Conservation (phyloP, 306 rosid species). For the Comarum palustre region DNA sequence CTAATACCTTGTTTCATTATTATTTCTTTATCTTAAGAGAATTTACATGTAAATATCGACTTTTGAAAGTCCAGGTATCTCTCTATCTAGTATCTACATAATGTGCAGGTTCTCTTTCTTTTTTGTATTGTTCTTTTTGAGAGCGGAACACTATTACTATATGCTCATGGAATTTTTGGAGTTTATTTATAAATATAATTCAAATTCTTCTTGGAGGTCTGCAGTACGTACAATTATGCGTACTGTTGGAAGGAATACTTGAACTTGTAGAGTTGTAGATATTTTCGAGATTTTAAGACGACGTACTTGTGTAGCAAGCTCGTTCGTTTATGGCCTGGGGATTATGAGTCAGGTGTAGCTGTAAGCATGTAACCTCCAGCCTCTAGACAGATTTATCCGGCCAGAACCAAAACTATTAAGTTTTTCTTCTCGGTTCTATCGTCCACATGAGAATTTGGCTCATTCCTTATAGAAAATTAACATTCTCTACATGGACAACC, state of each 20-base stretch:
- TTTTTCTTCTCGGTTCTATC: not conserved
- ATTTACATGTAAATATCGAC: conserved; percentile 6
- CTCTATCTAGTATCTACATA: not conserved
- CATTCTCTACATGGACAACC: not conserved
- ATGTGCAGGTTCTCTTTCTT: conserved; percentile 1
- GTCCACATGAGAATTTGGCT: no score
- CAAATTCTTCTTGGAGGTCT: not conserved
- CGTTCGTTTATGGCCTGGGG: not conserved
- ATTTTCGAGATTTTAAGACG: not conserved
- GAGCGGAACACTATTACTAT: not conserved
- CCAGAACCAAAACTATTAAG: not conserved
- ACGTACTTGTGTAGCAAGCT: no score
- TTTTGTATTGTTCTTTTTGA: not conserved
- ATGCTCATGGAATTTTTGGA: not conserved
- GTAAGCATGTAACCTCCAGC: not conserved
- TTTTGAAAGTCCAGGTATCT: conserved; percentile 12
- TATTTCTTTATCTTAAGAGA: conserved; percentile 17
- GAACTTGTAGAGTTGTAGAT: not conserved
- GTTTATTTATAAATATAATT: no score
- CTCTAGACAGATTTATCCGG: not conserved
- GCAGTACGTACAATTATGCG: not conserved
- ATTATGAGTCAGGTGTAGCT: not conserved
- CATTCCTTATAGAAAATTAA: not conserved
- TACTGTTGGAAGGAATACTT: conserved; percentile 7
- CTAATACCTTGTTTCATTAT: conserved; percentile 36